These are phyloP conservation scores for Fraxinus sp. DNA, from an alignment of 305 asterid species.

Conservation along the genomic window DNA sequence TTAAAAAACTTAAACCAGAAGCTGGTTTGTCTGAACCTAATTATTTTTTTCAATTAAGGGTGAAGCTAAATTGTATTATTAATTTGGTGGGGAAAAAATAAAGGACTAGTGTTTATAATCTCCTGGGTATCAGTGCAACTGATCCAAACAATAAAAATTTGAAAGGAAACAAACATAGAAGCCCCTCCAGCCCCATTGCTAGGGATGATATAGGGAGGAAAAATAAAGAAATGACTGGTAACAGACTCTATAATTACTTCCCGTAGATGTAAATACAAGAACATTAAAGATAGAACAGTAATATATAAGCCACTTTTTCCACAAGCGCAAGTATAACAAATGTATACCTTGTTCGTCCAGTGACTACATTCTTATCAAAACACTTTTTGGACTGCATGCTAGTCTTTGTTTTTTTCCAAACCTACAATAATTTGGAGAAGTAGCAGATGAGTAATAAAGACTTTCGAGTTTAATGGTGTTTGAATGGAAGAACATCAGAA, in stretches of 20 bases:
- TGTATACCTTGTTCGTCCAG: constrained; percentile 76
- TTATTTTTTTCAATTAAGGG: neutral
- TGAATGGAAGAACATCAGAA: constrained; percentile 20
- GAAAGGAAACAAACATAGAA: neutral
- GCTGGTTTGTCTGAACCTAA: neutral
- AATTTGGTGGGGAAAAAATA: neutral
- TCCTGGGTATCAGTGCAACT: neutral
- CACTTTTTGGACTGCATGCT: constrained; percentile 37
- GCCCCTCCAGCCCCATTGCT: constrained; percentile 9
- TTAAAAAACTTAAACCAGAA: neutral
- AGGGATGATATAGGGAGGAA: neutral
- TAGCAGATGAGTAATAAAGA: constrained; percentile 18
- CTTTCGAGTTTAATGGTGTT: constrained; percentile 6
- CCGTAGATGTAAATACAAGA: neutral
- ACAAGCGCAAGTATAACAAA: constrained; percentile 20
- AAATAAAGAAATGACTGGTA: constrained; percentile 12
- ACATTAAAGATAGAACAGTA: neutral
- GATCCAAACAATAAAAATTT: neutral
- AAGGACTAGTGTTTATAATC: neutral
- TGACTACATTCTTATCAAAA: constrained; percentile 46
- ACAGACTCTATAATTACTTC: neutral
- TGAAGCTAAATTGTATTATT: neutral
- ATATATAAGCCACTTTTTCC: neutral
- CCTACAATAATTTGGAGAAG: constrained; percentile 40
- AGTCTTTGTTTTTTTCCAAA: constrained; percentile 47